Percentiles rank a stretch among this genome's conserved stretches.
Evolutionary conservation across 768 basidiomycete genomes (phyloP).

Genomic region (Imleria badia): DNA sequence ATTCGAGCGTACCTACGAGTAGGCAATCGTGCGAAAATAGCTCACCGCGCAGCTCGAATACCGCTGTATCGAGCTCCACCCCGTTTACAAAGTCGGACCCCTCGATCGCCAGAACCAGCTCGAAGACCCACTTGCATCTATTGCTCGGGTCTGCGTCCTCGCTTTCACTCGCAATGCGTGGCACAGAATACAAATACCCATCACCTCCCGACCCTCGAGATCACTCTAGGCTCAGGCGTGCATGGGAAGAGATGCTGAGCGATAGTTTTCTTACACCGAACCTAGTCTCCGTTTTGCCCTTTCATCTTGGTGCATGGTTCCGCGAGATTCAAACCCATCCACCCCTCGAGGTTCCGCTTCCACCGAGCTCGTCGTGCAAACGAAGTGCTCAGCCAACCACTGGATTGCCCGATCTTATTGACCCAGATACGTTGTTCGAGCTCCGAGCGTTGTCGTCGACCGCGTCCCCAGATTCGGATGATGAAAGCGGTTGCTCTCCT

Average conservation of each 20-base stretch:
- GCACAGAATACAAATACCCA: conserved; percentile 6
- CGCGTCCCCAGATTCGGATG: conserved; percentile 27
- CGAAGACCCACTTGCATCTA: conserved; percentile 14
- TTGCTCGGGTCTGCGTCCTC: conserved; percentile 18
- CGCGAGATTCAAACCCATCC: conserved; percentile 49
- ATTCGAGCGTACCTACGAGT: conserved; percentile 1
- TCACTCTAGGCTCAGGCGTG: conserved; percentile 56
- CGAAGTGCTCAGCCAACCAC: conserved; percentile 14
- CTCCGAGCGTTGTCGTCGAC: conserved; percentile 28
- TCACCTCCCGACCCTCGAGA: conserved; percentile 50
- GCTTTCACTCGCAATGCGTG: conserved; percentile 21
- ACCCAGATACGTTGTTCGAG: conserved; percentile 32
- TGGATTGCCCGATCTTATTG: conserved; percentile 24
- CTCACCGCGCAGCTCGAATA: conserved; percentile 31
- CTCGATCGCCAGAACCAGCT: conserved; percentile 13
- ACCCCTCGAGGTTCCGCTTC: conserved; percentile 52
- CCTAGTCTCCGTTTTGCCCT: conserved; percentile 59
- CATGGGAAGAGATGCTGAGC: conserved; percentile 69
- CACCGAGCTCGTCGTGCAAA: conserved; percentile 44
- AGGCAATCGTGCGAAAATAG: conserved; percentile 20
- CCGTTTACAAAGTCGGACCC: conserved; percentile 26
- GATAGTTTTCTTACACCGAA: conserved; percentile 54
- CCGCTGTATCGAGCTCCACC: conserved; percentile 19
- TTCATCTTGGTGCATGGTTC: conserved; percentile 63
- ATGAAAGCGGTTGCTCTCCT: conserved; percentile 18